These are phyloP conservation scores for Trametes meyenii DNA, from an alignment of 768 basidiomycete species.

Conservation along the genomic window DNA sequence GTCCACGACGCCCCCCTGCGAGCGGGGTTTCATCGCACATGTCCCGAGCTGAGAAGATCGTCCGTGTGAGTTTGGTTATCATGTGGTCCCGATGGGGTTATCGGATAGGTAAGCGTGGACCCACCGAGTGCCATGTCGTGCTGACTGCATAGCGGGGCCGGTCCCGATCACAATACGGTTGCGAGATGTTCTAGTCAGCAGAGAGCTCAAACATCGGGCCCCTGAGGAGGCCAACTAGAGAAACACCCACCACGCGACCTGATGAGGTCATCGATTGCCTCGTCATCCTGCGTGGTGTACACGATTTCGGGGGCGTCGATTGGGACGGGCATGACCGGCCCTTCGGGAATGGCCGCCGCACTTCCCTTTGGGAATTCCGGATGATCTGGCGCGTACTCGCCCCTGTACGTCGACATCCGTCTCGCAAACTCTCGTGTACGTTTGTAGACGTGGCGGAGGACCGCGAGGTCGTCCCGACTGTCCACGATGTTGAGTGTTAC, in stretches of 20 bases:
- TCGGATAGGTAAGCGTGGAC: constrained; percentile 20
- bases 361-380: constrained; percentile 38
- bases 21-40: constrained; percentile 58
- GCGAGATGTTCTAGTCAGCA: not conserved
- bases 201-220: not conserved
- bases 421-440: constrained; percentile 54
- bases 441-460: constrained; percentile 58
- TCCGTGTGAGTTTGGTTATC: not conserved
- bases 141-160: constrained; percentile 18
- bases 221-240: not conserved
- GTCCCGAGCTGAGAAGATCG: not conserved
- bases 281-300: constrained; percentile 40
- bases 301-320: constrained; percentile 35
- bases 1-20: constrained; percentile 64
- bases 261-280: constrained; percentile 35
- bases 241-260: constrained; percentile 13
- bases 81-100: not conserved
- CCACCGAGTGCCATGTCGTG: constrained; percentile 40
- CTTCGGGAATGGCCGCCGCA: constrained; percentile 28
- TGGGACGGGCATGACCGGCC: constrained; percentile 27
- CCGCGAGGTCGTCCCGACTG: constrained; percentile 35
- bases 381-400: constrained; percentile 32
- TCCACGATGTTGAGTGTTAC: not conserved
- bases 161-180: not conserved
- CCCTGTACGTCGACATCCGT: constrained; percentile 49